Percentiles rank a stretch among this genome's conserved stretches.
Evolutionary conservation across 495 filamentous ascomycete genomes (phyloP).

Genomic region (Penicillium argentinense): DNA sequence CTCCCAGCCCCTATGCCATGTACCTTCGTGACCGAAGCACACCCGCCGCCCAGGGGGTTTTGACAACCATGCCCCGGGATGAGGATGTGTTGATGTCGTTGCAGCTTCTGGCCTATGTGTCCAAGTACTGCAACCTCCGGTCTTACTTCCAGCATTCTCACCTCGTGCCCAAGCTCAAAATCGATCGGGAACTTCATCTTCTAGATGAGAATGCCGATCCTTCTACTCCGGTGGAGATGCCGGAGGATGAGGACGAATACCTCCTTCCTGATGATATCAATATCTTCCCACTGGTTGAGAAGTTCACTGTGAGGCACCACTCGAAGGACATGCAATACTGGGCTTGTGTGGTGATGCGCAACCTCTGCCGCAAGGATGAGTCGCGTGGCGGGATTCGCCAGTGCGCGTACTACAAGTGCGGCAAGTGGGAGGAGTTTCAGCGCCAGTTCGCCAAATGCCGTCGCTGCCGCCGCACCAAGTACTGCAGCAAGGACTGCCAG

Average conservation of each 20-base stretch:
- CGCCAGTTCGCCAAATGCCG: constrained; percentile 98
- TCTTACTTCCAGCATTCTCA: constrained; percentile 95
- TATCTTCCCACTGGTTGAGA: constrained; percentile 97
- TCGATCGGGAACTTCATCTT: constrained; percentile 77
- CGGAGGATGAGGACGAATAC: constrained; percentile 83
- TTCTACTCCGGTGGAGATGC: constrained; percentile 44
- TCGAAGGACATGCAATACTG: constrained; percentile 98
- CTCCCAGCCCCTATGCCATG: constrained; percentile 67
- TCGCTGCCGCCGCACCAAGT: constrained; percentile 94
- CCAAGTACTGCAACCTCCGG: constrained; percentile 95
- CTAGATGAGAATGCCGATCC: constrained; percentile 63
- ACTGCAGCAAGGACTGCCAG: constrained; percentile 99
- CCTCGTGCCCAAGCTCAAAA: constrained; percentile 87
- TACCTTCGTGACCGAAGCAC: constrained; percentile 72
- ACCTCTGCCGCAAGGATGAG: constrained; percentile 97
- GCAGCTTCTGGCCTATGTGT: constrained; percentile 96
- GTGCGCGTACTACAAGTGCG: constrained; percentile 96
- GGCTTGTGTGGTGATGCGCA: constrained; percentile 98
- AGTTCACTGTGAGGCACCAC: constrained; percentile 94
- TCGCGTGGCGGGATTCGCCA: constrained; percentile 90
- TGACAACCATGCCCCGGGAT: constrained; percentile 89
- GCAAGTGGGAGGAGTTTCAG: constrained; percentile 95
- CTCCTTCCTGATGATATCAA: constrained; percentile 91
- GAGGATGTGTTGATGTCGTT: constrained; percentile 98
- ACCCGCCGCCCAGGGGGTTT: constrained; percentile 62